phyloP scores from a whole-genome alignment of 2,329 filamentous ascomycete species.

The Aspergillus aculeatus region DNA sequence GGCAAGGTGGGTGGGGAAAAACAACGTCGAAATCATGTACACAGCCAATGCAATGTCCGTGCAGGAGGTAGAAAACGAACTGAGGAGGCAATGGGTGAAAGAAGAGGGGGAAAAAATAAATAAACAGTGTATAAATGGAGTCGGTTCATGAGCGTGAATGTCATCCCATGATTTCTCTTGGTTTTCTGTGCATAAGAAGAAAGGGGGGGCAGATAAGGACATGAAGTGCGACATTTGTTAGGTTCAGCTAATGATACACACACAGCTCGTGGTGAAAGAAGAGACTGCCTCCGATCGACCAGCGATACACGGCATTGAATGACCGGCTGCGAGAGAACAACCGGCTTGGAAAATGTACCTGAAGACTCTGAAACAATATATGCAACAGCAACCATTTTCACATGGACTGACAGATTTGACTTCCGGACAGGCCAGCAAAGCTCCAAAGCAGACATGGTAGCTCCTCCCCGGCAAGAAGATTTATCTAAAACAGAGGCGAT shows the following conservation, averaged over 20 bases:
- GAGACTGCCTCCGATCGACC: slow-evolving; percentile 15
- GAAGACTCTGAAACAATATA: slow-evolving; percentile 10
- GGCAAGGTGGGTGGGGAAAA: neutral
- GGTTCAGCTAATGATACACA: slow-evolving; percentile 16
- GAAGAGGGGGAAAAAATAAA: slow-evolving; percentile 2
- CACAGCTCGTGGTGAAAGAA: slow-evolving; percentile 10
- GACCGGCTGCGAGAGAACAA: slow-evolving; percentile 36
- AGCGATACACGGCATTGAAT: slow-evolving; percentile 26
- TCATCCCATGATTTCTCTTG: slow-evolving; percentile 3
- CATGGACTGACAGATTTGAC: slow-evolving; percentile 7
- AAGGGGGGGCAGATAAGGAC: slow-evolving; percentile 7
- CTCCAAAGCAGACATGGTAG: neutral
- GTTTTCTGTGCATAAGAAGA: slow-evolving; percentile 6
- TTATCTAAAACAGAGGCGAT: slow-evolving; percentile 61
- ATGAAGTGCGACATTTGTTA: slow-evolving; percentile 5
- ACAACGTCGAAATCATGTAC: neutral
- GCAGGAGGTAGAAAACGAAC: neutral
- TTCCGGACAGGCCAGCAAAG: slow-evolving; percentile 7
- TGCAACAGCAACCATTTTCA: slow-evolving; percentile 12
- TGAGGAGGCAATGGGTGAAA: neutral
- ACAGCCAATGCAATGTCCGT: neutral
- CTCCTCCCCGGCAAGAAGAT: neutral
- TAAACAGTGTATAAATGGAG: neutral
- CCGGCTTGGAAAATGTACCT: slow-evolving; percentile 13
- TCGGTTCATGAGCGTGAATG: neutral